Percentiles rank a stretch among this genome's conserved stretches.
These are phyloP conservation scores for Venustampulla echinocandica DNA, from an alignment of 495 filamentous ascomycete genomes.

Conservation along the genomic window DNA sequence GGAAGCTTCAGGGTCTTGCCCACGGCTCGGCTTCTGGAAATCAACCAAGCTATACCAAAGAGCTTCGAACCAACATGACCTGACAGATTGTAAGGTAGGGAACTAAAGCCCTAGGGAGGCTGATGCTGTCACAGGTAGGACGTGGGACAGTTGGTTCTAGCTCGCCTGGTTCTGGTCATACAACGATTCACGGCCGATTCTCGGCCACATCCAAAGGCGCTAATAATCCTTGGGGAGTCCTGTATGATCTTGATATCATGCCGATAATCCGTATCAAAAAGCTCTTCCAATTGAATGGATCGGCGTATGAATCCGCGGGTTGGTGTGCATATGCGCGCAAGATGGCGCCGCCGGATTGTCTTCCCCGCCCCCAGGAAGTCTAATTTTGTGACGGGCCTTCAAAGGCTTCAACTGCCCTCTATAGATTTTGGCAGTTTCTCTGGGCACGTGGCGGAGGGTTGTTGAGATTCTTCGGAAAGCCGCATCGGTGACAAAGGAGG, in stretches of 20 bases:
- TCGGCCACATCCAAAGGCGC: conserved; percentile 5
- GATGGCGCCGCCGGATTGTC: conserved; percentile 6
- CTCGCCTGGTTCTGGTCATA: too few species aligned
- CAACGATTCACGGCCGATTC: conserved; percentile 10
- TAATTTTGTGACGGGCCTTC: conserved; percentile 7
- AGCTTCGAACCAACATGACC: not conserved
- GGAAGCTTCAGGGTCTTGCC: not conserved
- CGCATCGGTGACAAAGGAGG: conserved; percentile 14
- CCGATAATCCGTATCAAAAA: not conserved
- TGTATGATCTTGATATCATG: not conserved
- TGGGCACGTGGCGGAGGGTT: conserved; percentile 20
- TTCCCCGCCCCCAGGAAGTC: conserved; percentile 9
- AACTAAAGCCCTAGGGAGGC: not conserved
- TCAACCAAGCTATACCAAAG: not conserved
- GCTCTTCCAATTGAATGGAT: not conserved
- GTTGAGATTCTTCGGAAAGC: conserved; percentile 7
- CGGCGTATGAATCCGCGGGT: too few species aligned
- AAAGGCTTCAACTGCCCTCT: too few species aligned
- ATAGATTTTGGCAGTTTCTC: not conserved
- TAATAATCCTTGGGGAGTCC: too few species aligned
- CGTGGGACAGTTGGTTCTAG: not conserved
- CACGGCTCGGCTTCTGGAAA: not conserved
- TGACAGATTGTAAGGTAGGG: not conserved
- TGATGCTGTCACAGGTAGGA: not conserved
- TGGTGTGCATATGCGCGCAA: not conserved